Base-by-base conservation (phyloP, 2,329 filamentous ascomycete genomes). In the Mycosphaerella sp. region DNA sequence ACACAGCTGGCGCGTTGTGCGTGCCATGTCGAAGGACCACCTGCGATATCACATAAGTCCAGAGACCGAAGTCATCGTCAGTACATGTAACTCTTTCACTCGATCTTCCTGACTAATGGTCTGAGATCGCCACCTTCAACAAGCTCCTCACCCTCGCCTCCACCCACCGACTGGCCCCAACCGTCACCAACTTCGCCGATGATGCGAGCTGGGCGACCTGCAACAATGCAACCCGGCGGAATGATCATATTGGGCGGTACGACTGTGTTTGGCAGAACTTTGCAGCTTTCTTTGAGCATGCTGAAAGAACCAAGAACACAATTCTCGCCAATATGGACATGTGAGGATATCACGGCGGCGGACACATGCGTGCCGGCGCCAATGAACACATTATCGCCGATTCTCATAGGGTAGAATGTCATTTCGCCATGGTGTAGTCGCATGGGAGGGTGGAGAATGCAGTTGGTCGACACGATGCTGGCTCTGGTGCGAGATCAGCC, bases 371-470 rank as follows among this genome's bases (percentile, higher is more conserved):
- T 82, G 30, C 69, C 66, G 1, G 72, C 70, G 1, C 74, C 90
- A 44, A 98, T 79, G 70, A 91, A 96, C 57, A 96, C 90, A 71
- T 97, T 91, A 68, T 96, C 90, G 41, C 89, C 89, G 59, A 98
- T 86, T 55, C 93, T 88, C 62, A 97, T 84, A 7, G 90, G 90
- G 69, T 91, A 91, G 71, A 90, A 88, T 37, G 84, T 86, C 65
- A 88, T 69, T 44, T 68, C 59, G 64, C 89, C 89, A 63, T 90
- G 85, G 68, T 89, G 87, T 44, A 94, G 75, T 21, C 90, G 81
- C 28, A 85, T 87, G 0, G 93, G 90, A 0, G 93, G 93, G 3
- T 87, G 84, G 46, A 98, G 76, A 41, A 89, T 81, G 57, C 82
- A 86, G 2, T 85, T 85, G 12, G 84, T 81, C 50, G 86, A 86